Conservation (phyloP, 2,329 filamentous ascomycete species). For the Chalaropsis thielavioides region DNA sequence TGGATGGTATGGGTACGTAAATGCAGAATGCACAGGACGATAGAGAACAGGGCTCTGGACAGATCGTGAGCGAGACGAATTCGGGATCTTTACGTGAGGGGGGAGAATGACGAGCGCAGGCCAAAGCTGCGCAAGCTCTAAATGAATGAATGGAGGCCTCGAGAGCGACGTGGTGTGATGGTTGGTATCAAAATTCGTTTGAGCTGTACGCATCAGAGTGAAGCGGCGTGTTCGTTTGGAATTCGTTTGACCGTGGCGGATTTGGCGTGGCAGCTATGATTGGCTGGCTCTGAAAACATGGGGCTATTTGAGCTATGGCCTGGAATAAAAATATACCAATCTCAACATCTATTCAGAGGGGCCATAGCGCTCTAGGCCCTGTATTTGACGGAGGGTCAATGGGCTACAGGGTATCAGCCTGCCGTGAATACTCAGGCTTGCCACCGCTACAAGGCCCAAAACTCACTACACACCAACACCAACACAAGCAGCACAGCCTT, state of each 20-base stretch:
- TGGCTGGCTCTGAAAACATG: background rate
- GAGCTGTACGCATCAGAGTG: background rate
- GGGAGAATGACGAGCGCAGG: background rate
- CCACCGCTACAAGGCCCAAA: background rate
- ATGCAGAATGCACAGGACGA: background rate
- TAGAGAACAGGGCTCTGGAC: background rate
- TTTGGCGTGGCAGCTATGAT: background rate
- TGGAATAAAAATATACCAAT: background rate
- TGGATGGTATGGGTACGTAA: background rate
- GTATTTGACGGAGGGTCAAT: background rate
- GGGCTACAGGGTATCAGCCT: background rate
- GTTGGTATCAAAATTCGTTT: background rate
- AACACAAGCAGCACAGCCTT: constrained; percentile 1
- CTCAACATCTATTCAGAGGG: background rate
- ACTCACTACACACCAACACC: background rate
- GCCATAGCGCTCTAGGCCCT: background rate
- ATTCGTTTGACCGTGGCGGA: background rate
- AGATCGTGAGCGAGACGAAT: background rate
- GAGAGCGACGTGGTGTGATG: background rate
- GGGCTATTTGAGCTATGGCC: background rate
- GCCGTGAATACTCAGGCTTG: background rate
- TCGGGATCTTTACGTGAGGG: too few species aligned
- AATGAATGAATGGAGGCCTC: background rate
- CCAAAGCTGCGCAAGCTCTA: background rate
- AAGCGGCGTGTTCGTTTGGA: constrained; percentile 13